A percentile compares a stretch with the other conserved stretches of the same genome.
phyloP scores from a whole-genome alignment of 306 rosid genomes.

The Vigna reflexopilosa region DNA sequence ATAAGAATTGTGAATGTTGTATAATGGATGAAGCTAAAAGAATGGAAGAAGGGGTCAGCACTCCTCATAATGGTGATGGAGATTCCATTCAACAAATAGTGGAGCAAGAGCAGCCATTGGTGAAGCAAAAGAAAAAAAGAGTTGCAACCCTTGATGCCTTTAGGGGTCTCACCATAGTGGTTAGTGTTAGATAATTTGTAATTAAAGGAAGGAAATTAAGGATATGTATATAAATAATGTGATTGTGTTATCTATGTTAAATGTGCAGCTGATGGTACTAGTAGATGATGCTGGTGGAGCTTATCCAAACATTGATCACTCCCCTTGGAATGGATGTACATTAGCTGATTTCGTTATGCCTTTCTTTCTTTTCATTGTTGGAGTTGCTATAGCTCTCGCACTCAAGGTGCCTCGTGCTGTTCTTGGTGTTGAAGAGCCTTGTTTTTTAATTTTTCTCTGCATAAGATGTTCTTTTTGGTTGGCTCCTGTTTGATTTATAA shows the following conservation, averaged over 20 bases:
- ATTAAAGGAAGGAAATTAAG: not conserved
- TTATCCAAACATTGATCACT: constrained; percentile 81
- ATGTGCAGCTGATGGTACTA: constrained; percentile 72
- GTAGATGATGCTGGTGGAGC: constrained; percentile 91
- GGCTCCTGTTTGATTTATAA: not conserved
- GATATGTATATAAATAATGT: not conserved
- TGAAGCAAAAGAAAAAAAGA: constrained; percentile 59
- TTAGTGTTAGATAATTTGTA: constrained; percentile 6
- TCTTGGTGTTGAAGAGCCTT: not conserved
- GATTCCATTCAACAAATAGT: constrained; percentile 38
- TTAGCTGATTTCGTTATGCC: constrained; percentile 94
- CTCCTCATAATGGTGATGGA: constrained; percentile 32
- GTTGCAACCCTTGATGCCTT: constrained; percentile 80
- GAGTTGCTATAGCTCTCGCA: constrained; percentile 91
- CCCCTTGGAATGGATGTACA: constrained; percentile 95
- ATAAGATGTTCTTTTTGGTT: not conserved
- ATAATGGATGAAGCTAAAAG: constrained; percentile 62
- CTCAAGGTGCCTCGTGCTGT: constrained; percentile 57
- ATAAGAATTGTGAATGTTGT: not conserved
- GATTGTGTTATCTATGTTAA: not conserved
- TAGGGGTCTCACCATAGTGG: constrained; percentile 84
- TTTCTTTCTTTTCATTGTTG: constrained; percentile 94
- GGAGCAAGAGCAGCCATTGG: constrained; percentile 25
- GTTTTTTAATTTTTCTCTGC: not conserved
- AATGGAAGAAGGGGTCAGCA: constrained; percentile 60